Percentiles rank a stretch among this genome's conserved stretches.
These are phyloP conservation scores for Hymenoscyphus occultus DNA, from an alignment of 2,329 filamentous ascomycete genomes.

Conservation along the genomic window DNA sequence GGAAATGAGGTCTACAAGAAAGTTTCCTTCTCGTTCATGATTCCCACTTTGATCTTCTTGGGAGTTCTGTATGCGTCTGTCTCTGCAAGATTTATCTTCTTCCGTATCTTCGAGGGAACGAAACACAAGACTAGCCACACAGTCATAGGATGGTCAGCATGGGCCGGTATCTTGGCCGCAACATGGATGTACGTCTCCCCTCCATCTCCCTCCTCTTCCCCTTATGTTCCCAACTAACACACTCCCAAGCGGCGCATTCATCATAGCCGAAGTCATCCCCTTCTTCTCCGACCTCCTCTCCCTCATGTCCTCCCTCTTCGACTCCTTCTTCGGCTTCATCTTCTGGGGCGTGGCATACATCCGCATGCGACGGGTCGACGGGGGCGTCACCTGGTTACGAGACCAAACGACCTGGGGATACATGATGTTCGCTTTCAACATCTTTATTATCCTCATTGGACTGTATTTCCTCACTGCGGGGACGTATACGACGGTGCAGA, in stretches of 20 bases:
- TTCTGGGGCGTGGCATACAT: constrained; percentile 87
- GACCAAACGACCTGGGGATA: constrained; percentile 40
- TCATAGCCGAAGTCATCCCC: constrained; percentile 88
- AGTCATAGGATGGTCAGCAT: constrained; percentile 73
- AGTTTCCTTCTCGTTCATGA: constrained; percentile 90
- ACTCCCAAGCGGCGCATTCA: constrained; percentile 62
- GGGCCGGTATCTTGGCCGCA: constrained; percentile 69
- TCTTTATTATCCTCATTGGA: constrained; percentile 69
- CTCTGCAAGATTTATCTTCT: constrained; percentile 86
- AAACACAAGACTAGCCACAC: constrained; percentile 81
- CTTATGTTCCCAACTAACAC: not conserved
- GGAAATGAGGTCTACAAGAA: constrained; percentile 76
- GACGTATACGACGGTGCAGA: constrained; percentile 75
- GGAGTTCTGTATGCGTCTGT: constrained; percentile 90
- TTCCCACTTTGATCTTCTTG: constrained; percentile 88
- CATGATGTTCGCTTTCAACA: constrained; percentile 62
- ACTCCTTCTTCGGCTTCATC: constrained; percentile 93
- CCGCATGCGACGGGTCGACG: constrained; percentile 68
- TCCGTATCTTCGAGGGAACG: constrained; percentile 78
- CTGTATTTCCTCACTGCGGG: constrained; percentile 79
- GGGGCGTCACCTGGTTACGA: constrained; percentile 43
- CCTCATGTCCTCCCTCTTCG: constrained; percentile 83
- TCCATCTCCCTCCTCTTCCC: not conserved
- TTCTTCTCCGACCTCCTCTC: constrained; percentile 77
- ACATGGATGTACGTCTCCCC: constrained; percentile 62